Evolutionary conservation across 2,329 filamentous ascomycete species (phyloP).

Genomic region (Alternaria incomplexa): DNA sequence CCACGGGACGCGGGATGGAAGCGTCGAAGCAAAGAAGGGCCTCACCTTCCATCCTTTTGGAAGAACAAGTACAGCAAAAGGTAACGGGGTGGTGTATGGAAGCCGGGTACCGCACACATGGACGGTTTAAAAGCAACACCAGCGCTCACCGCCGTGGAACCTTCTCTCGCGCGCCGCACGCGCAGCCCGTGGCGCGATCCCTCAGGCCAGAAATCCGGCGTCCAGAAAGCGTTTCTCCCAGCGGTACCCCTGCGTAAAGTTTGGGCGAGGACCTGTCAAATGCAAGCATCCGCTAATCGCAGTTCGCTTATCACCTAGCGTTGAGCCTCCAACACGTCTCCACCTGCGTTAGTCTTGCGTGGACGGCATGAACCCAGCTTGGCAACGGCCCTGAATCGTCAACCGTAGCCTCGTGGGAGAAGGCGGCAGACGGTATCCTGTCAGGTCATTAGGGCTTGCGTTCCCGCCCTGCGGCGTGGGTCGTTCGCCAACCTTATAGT

Average conservation of each 20-base stretch:
- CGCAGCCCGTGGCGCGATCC: constrained; percentile 1
- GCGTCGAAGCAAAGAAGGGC: not conserved
- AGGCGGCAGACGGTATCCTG: not conserved
- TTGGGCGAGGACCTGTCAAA: constrained; percentile 11
- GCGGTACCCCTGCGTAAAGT: not conserved
- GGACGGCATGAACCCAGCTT: constrained; percentile 6
- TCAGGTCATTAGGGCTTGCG: constrained; percentile 8
- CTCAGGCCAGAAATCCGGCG: not conserved
- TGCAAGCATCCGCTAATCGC: constrained; percentile 4
- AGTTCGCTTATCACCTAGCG: constrained; percentile 4
- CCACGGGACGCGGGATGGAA: not conserved
- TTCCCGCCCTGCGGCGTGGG: not conserved
- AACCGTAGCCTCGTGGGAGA: not conserved
- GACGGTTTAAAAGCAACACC: not conserved
- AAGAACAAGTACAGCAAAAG: not conserved
- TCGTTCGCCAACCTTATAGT: not conserved
- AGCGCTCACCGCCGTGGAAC: not conserved
- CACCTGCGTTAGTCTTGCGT: constrained; percentile 5
- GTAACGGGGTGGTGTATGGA: not conserved
- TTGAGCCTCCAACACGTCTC: not conserved
- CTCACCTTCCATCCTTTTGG: not conserved
- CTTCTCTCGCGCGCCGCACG: not conserved
- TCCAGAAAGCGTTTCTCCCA: not conserved
- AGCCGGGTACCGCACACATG: not conserved
- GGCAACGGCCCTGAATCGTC: constrained; percentile 10